These are phyloP conservation scores for Gracilariopsis chorda DNA, from an alignment of 23 red algal genomes.

Conservation along the genomic window DNA sequence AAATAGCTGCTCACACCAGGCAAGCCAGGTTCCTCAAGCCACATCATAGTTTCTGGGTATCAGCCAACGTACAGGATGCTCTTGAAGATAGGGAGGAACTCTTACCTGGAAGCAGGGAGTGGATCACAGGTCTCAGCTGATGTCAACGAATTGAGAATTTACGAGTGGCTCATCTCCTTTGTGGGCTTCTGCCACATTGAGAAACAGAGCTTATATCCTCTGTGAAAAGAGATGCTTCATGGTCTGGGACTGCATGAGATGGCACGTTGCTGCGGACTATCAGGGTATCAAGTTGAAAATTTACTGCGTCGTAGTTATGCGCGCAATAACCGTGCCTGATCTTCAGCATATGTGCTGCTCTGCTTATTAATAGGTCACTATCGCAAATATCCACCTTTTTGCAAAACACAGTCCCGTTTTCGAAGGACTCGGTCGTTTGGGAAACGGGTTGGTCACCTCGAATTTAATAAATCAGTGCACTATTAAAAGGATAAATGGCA, in stretches of 20 bases:
- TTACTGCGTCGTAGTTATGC: neutral
- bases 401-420: no score
- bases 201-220: constrained; percentile 20
- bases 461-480: no score
- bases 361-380: neutral
- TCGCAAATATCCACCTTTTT: no score
- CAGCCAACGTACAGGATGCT: constrained; percentile 29
- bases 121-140: neutral
- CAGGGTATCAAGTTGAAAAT: neutral
- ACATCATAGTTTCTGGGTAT: neutral
- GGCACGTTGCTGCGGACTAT: neutral
- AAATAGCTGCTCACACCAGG: neutral
- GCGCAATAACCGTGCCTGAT: neutral
- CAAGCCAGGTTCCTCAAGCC: neutral
- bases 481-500: no score
- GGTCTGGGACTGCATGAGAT: neutral
- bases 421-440: no score
- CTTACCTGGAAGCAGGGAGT: neutral
- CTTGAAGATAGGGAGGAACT: neutral
- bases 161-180: neutral
- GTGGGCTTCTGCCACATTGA: neutral
- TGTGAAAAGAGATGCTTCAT: neutral
- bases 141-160: neutral
- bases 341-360: neutral
- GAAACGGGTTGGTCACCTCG: no score